A percentile compares a stretch with the other conserved stretches of the same genome.
Conservation (phyloP, 768 basidiomycete species). For the Strobilomyces confusus region DNA sequence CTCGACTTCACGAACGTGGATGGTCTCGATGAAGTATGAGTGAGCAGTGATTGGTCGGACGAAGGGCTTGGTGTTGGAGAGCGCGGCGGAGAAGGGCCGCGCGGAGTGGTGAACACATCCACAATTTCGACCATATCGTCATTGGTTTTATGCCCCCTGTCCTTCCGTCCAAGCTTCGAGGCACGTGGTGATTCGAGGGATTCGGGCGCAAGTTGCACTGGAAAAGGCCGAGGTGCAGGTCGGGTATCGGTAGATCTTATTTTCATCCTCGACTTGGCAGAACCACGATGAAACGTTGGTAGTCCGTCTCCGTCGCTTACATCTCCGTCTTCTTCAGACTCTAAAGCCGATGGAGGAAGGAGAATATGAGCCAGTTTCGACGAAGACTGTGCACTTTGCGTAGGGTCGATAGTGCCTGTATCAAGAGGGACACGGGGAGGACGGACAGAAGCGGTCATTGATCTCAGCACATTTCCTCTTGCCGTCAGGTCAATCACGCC, state of each 20-base stretch:
- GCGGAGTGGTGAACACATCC: conserved; percentile 23
- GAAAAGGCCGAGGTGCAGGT: conserved; percentile 23
- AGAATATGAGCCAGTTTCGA: conserved; percentile 15
- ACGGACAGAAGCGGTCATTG: background rate
- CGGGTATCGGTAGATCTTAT: background rate
- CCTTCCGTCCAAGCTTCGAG: background rate
- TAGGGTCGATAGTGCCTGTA: background rate
- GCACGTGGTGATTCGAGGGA: background rate
- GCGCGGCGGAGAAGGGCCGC: conserved; percentile 16
- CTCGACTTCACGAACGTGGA: background rate
- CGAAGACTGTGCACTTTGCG: background rate
- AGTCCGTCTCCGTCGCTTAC: conserved; percentile 11
- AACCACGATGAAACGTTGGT: conserved; percentile 19
- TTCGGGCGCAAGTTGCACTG: conserved; percentile 18
- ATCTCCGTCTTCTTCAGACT: conserved; percentile 13
- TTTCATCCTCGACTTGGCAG: background rate
- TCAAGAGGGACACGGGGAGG: background rate
- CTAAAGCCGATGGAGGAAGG: conserved; percentile 4
- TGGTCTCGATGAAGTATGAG: background rate
- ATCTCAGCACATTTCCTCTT: conserved; percentile 1
- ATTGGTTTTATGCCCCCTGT: background rate
- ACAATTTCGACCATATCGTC: conserved; percentile 7
- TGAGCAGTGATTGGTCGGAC: background rate
- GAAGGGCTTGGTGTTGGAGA: conserved; percentile 23
- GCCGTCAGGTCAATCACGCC: conserved; percentile 5